These are phyloP conservation scores for Aspergillus floridensis DNA, from an alignment of 2,329 filamentous ascomycete species.

Conservation along the genomic window DNA sequence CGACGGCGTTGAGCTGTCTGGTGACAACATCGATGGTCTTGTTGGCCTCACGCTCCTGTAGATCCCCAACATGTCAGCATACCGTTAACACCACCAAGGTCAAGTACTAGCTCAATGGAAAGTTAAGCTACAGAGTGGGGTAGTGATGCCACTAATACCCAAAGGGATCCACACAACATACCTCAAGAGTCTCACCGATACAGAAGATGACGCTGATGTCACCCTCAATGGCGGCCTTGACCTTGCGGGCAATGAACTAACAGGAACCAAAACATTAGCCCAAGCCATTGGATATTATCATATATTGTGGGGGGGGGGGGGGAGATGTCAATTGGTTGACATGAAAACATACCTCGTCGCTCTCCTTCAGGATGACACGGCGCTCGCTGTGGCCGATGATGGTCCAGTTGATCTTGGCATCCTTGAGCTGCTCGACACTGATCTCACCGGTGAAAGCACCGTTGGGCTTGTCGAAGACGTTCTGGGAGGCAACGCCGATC, in stretches of 20 bases:
- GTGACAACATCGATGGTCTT: constrained; percentile 75
- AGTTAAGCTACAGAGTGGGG: too few relatives aligned
- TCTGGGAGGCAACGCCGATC: constrained; percentile 88
- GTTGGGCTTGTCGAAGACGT: constrained; percentile 95
- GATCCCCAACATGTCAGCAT: not conserved
- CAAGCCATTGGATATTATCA: not conserved
- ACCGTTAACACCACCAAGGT: too few relatives aligned
- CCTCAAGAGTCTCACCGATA: constrained; percentile 89
- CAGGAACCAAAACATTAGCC: constrained; percentile 4
- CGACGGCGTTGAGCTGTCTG: constrained; percentile 77
- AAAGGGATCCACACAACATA: constrained; percentile 27
- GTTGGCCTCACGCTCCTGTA: constrained; percentile 72
- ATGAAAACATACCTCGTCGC: constrained; percentile 57
- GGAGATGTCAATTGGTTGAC: not conserved
- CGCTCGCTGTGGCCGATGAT: constrained; percentile 95
- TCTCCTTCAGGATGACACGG: constrained; percentile 83
- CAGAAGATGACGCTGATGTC: constrained; percentile 92
- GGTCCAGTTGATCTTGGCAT: constrained; percentile 83
- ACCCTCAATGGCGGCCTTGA: constrained; percentile 84
- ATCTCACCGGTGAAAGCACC: constrained; percentile 98
- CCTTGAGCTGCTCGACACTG: constrained; percentile 84
- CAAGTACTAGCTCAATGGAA: too few relatives aligned
- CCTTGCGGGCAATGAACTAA: constrained; percentile 82
- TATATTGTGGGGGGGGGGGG: constrained; percentile 8
- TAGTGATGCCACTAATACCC: not conserved